A percentile compares a stretch with the other conserved stretches of the same genome.
Conservation (phyloP, 148 eudicot species). For the Chenopodium album region DNA sequence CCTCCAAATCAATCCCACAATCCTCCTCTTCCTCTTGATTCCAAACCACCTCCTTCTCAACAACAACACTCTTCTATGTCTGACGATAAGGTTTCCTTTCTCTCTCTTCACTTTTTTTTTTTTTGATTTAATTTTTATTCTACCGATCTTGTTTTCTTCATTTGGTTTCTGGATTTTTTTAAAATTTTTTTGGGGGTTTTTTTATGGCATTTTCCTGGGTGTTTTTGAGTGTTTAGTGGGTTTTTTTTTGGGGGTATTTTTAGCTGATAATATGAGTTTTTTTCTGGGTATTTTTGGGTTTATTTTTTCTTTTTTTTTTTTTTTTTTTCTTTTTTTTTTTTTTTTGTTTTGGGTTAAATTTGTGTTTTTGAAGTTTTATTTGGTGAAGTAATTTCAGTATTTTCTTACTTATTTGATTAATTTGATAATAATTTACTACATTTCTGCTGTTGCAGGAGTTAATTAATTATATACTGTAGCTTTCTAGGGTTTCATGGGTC, state of each 20-base stretch:
- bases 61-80: constrained; percentile 23
- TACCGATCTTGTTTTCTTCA: not conserved
- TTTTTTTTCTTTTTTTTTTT: not conserved
- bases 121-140: not conserved
- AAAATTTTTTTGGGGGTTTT: not conserved
- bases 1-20: not conserved
- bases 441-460: not conserved
- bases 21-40: constrained; percentile 1
- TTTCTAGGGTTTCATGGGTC: constrained; percentile 18
- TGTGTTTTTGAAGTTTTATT: not conserved
- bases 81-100: constrained; percentile 43
- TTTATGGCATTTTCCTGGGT: not conserved
- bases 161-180: not conserved
- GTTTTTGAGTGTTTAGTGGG: not conserved
- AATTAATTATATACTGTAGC: not conserved
- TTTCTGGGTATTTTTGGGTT: too few relatives aligned
- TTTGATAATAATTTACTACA: constrained; percentile 5
- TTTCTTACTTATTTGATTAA: not conserved
- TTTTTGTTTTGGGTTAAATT: not conserved
- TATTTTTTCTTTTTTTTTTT: too few relatives aligned
- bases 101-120: not conserved
- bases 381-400: too few relatives aligned
- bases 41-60: not conserved
- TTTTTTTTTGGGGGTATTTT: not conserved
- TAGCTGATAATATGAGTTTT: too few relatives aligned